A percentile compares a stretch with the other conserved stretches of the same genome.
Evolutionary conservation across 306 rosid genomes (phyloP).

Genomic region (Alnus rubra): DNA sequence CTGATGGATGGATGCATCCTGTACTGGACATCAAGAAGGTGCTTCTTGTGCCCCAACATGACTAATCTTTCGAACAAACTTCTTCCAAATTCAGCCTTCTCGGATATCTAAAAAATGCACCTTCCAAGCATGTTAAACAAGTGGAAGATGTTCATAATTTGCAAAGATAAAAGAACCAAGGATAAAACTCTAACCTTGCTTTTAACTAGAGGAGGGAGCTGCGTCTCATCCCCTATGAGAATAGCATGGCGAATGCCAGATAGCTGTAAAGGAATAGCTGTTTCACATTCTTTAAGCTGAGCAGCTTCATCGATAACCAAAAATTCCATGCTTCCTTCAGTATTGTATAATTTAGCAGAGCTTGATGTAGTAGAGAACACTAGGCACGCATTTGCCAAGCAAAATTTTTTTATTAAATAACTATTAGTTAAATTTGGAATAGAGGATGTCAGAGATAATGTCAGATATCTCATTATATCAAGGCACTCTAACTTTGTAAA

Average conservation of each 20-base stretch:
- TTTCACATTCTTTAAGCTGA: constrained; percentile 61
- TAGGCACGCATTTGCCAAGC: constrained; percentile 37
- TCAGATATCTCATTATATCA: not conserved
- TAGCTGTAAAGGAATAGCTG: constrained; percentile 51
- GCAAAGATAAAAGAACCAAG: not conserved
- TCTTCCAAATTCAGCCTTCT: constrained; percentile 45
- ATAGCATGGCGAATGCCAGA: constrained; percentile 37
- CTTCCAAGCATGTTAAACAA: not conserved
- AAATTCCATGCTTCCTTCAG: constrained; percentile 5
- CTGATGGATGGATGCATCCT: constrained; percentile 59
- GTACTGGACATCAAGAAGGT: constrained; percentile 41
- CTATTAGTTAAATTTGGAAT: not conserved
- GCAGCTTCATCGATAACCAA: constrained; percentile 63
- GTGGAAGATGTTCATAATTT: not conserved
- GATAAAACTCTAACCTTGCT: constrained; percentile 49
- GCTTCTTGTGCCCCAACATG: constrained; percentile 29
- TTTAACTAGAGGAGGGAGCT: constrained; percentile 58
- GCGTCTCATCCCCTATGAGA: constrained; percentile 59
- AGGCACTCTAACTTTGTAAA: constrained; percentile 25
- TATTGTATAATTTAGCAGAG: constrained; percentile 35
- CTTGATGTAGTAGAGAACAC: constrained; percentile 48
- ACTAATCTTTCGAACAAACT: constrained; percentile 50
- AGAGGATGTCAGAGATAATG: constrained; percentile 1
- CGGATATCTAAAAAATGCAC: constrained; percentile 27
- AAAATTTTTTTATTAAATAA: not conserved